Conservation (phyloP, 2,329 filamentous ascomycete species). For the Alternaria rosae region DNA sequence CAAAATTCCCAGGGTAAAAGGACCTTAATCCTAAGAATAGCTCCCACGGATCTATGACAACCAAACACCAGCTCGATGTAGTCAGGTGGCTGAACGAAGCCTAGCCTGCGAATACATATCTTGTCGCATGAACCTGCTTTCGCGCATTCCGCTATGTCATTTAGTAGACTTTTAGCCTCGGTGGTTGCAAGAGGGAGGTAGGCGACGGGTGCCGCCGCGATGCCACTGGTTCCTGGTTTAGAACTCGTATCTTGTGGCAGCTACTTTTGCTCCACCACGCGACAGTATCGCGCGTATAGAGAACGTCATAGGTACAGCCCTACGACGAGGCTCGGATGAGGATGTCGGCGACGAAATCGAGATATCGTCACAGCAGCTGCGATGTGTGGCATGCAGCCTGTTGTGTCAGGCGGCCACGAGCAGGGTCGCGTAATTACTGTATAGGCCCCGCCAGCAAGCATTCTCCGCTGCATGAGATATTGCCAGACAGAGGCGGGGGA, state of each 20-base stretch:
- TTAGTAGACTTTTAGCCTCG: slow-evolving; percentile 28
- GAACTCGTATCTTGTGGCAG: slow-evolving; percentile 40
- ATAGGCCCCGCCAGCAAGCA: slow-evolving; percentile 13
- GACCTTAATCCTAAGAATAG: slow-evolving; percentile 47
- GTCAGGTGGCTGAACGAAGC: slow-evolving; percentile 27
- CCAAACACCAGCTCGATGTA: slow-evolving; percentile 29
- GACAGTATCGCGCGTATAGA: neutral
- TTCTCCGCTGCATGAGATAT: slow-evolving; percentile 25
- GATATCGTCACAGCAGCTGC: neutral
- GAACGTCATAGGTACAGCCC: slow-evolving; percentile 27
- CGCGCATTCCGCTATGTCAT: slow-evolving; percentile 28
- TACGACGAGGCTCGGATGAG: no score
- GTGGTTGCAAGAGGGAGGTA: slow-evolving; percentile 12
- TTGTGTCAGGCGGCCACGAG: slow-evolving; percentile 1
- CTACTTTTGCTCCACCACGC: slow-evolving; percentile 28
- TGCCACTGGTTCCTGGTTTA: slow-evolving; percentile 21
- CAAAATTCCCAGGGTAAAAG: slow-evolving; percentile 33
- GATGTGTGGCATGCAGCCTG: neutral
- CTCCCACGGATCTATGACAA: slow-evolving; percentile 5
- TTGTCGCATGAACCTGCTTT: slow-evolving; percentile 41
- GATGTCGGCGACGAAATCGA: slow-evolving; percentile 10
- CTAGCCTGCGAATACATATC: slow-evolving; percentile 36
- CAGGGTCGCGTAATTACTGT: slow-evolving; percentile 19
- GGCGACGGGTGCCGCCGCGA: slow-evolving; percentile 18
- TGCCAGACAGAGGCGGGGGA: slow-evolving; percentile 18